Evolutionary conservation across 805 yeast genomes (phyloP), one percentile per base, ranked within the genome.

Genomic region (Spathaspora hagerdaliae): DNA sequence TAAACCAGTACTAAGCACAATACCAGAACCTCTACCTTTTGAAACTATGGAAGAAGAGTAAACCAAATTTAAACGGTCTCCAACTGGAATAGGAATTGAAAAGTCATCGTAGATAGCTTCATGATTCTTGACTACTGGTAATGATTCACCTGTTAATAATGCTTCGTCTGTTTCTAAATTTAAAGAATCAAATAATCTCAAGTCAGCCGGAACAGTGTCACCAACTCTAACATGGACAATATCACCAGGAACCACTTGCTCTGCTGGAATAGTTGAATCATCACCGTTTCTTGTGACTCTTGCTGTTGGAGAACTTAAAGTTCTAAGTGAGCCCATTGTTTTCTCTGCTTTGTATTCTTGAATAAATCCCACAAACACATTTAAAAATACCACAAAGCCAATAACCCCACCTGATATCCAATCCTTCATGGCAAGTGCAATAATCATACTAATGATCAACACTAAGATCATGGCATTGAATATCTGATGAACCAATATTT

Each of bases 381-480:
- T 85, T 45, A 85, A 71, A 31, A 61, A 59, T 31, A 86, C 79
- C 19, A 86, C 91, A 40, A 78, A 83, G 1, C 79, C 81, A 58
- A 85, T 83, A 31, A 86, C 92, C 44, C 92, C 94, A 41, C 90
- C 94, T 7, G 88, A 81, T 51, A 85, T 86, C 85, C 87, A 85
- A 61, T 86, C 92, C 47, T 73, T 71, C 51, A 86, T 83, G 14
- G 85, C 90, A 41, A 85, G 73, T 4, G 91, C 82, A 42, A 85
- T 83, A 13, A 80, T 61, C 85, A 82, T 79, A 13, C 88, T 79
- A 32, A 83, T 82, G 44, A 85, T 64, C 51, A 85, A 70, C 8
- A 85, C 92, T 51, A 85, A 64, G 41, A 85, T 81, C 94, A 85
- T 85, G 40, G 94, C 92, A 58, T 85, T 85, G 61, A 81, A 81